A percentile compares a stretch with the other conserved stretches of the same genome.
These are phyloP conservation scores for Spathaspora boniae DNA, from an alignment of 805 yeast species.

Conservation along the genomic window DNA sequence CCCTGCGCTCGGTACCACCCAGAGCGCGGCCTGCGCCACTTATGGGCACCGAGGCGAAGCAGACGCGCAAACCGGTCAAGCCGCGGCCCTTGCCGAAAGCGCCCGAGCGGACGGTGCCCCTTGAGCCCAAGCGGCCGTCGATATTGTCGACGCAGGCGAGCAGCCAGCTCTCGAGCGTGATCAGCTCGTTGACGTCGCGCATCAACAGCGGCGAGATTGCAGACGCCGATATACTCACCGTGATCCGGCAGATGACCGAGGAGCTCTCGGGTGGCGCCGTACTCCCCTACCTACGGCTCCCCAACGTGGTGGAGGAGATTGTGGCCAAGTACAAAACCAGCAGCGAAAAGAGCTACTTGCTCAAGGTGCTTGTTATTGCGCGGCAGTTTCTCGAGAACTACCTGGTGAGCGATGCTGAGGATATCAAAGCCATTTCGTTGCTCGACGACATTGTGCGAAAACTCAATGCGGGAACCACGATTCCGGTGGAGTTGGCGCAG, in stretches of 20 bases:
- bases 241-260: constrained; percentile 38
- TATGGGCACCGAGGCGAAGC: no score
- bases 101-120: background rate
- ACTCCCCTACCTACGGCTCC: constrained; percentile 12
- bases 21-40: no score
- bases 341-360: constrained; percentile 20
- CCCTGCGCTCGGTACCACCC: constrained; percentile 12
- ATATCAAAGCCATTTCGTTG: constrained; percentile 19
- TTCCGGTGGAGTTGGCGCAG: no score
- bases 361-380: constrained; percentile 28
- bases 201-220: constrained; percentile 21
- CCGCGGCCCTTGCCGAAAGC: constrained; percentile 13
- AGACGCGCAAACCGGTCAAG: no score
- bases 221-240: constrained; percentile 29
- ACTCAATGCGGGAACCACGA: no score
- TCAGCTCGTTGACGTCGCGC: constrained; percentile 29
- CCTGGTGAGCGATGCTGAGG: constrained; percentile 9
- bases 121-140: constrained; percentile 4
- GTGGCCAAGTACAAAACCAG: constrained; percentile 19
- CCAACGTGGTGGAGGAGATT: constrained; percentile 17
- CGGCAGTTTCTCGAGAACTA: constrained; percentile 24
- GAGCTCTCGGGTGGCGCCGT: constrained; percentile 18
- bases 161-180: constrained; percentile 32
- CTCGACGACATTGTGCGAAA: constrained; percentile 21
- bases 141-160: constrained; percentile 10